Conservation (phyloP, 345 rosid genomes). For the Euphorbia tirucalli region DNA sequence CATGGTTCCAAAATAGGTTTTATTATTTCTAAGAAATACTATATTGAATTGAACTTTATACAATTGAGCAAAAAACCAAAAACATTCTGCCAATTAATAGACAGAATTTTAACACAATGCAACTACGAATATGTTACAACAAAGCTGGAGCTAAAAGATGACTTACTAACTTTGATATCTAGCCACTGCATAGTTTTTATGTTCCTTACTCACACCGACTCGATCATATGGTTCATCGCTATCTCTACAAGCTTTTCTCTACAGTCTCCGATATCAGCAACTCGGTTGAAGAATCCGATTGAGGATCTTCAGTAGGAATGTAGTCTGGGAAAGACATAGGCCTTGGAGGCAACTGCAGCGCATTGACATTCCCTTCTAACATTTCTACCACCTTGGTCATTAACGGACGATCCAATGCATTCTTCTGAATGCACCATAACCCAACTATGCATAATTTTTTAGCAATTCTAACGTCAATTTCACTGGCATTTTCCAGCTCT, state of each 20-base stretch:
- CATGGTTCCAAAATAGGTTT: too few species aligned
- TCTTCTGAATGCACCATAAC: slow-evolving; percentile 39
- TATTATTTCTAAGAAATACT: too few species aligned
- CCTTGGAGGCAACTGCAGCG: slow-evolving; percentile 33
- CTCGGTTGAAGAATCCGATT: slow-evolving; percentile 24
- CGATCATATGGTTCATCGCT: too few species aligned
- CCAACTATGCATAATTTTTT: slow-evolving; percentile 37
- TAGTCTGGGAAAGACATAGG: slow-evolving; percentile 23
- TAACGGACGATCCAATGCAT: slow-evolving; percentile 32
- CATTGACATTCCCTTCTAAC: slow-evolving; percentile 25
- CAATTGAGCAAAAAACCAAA: too few species aligned
- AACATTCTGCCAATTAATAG: too few species aligned
- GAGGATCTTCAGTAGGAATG: not conserved
- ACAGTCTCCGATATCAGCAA: slow-evolving; percentile 18
- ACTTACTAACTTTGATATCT: not conserved
- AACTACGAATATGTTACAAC: too few species aligned
- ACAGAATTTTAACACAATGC: too few species aligned
- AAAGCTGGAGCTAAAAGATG: too few species aligned
- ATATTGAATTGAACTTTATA: too few species aligned
- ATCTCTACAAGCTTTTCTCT: slow-evolving; percentile 15
- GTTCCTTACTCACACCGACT: too few species aligned
- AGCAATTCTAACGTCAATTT: slow-evolving; percentile 21
- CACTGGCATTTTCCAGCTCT: slow-evolving; percentile 19
- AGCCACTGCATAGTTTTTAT: not conserved
- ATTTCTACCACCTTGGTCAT: slow-evolving; percentile 39